Evolutionary conservation across 2,329 filamentous ascomycete species (phyloP), one percentile per base, ranked within the genome.

Genomic region (Knufia fluminis): DNA sequence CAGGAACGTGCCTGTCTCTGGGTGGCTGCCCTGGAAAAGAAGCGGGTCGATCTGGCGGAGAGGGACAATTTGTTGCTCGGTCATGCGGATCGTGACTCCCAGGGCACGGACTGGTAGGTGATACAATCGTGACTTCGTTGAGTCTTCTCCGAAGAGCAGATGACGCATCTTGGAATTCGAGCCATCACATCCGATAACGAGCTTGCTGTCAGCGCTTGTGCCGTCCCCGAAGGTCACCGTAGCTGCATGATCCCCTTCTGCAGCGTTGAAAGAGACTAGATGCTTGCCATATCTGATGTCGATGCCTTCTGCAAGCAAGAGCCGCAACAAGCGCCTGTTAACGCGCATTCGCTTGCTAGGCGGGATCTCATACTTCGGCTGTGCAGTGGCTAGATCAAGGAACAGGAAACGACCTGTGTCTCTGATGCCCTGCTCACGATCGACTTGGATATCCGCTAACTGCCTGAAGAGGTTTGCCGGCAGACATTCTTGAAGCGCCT

Each of bases 341-440:
- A 65, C 55, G 7, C 64, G 58, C 42, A 60, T 60, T 20, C 59
- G 43, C 3, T 52, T 41, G 43, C 52, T 60, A 0, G 62, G 62
- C 1, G 62, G 62, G 17, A 65, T 62, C 16, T 59, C 57, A 46
- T 52, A 65, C 24, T 58, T 63, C 1, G 60, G 56, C 14, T 61
- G 56, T 3, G 61, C 60, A 0, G 57, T 63, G 4, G 59, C 52
- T 1, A 63, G 56, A 28, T 65, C 59, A 39, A 64, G 52, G 46
- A 65, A 65, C n/a, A 59, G 51, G 41, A 55, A 60, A 3, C 59
- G 61, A 24, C 65, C 57, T n/a, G 52, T 55, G 3, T 59, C 52
- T 46, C 61, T 57, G 19, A 53, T 41, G 2, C 62, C 61, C 1
- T 59, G 53, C 38, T 60, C 59, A 4, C 53, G 58, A 46, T 65